phyloP scores from a whole-genome alignment of 805 yeast genomes.

The Priceomyces melissophilus region DNA sequence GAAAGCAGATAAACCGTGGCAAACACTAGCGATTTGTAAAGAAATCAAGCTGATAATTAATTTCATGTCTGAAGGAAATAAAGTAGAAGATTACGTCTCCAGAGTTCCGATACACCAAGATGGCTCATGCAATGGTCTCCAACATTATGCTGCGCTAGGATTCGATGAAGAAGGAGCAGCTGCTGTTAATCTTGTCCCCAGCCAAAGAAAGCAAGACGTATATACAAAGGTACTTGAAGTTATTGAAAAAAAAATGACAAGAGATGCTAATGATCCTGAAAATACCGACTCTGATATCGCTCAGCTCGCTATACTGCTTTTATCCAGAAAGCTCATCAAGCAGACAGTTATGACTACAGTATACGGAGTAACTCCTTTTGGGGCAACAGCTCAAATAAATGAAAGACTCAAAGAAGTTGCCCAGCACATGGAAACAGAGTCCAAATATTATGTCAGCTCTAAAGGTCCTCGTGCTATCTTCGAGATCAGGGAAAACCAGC shows the following conservation, averaged over 20 bases:
- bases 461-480: not conserved
- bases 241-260: conserved; percentile 16
- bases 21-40: conserved; percentile 30
- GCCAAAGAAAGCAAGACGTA: conserved; percentile 22
- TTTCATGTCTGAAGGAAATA: conserved; percentile 13
- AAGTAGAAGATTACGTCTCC: conserved; percentile 18
- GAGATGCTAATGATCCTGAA: conserved; percentile 1
- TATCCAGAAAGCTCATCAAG: conserved; percentile 34
- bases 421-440: conserved; percentile 6
- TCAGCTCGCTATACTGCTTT: conserved; percentile 10
- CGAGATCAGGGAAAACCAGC: not conserved
- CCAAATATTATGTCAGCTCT: conserved; percentile 1
- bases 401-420: conserved; percentile 20
- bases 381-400: conserved; percentile 33
- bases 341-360: conserved; percentile 46
- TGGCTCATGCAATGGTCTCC: conserved; percentile 46
- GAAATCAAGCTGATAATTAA: conserved; percentile 24
- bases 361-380: conserved; percentile 40
- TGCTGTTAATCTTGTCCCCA: conserved; percentile 36
- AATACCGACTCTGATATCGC: conserved; percentile 11
- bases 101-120: conserved; percentile 41
- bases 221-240: conserved; percentile 28
- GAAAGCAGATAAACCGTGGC: conserved; percentile 39
- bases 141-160: conserved; percentile 44
- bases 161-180: conserved; percentile 32